Evolutionary conservation across 805 yeast genomes (phyloP), one percentile per base, ranked within the genome.

Genomic region (Wickerhamiella vanderwaltii): DNA sequence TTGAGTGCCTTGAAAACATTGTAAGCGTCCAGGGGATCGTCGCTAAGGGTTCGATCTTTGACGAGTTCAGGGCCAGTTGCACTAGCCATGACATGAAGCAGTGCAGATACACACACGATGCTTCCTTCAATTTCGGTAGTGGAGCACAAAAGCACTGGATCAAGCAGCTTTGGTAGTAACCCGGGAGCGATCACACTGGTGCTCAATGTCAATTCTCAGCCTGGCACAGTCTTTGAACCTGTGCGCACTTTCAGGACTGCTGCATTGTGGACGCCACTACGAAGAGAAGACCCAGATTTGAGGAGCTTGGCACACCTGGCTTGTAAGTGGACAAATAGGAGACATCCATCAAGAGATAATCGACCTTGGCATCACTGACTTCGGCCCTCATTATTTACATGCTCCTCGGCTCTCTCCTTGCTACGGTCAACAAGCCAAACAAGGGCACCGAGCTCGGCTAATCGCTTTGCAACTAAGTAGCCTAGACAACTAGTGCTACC

Each of bases 171-270:
- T 46, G 68, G 65, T 15, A 72, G 53, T n/a, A 69, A 50, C 40
- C 62, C 67, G 22, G 71, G 69, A 2, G 69, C 76, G 12, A 72
- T 47, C 13, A 52, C 62, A 51, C 71, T 72, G 16, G 66, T 63
- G 7, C 72, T 76, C 30, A 69, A 53, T 40, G 66, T 69, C 28
- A 58, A 41, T 39, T 72, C 76, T 43, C 58, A 62, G 7, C 71
- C 73, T 52, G 71, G 73, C 9, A 52, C 46, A 4, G 74, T 62
- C 25, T 20, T 11, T 9, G 15, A 9, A 13, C 41, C 20, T n/a
- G 15, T 20, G 4, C n/a, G 11, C 3, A 20, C 20, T 6, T 41
- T 44, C 67, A 66, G 64, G 3, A 69, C 64, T 25, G 70, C 71
- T 7, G 72, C 72, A 50, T 69, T 69, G 48, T 65, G 62, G 23